Base-by-base conservation (phyloP, 441 rosid species). In the Cnidoscolus chayamansa region DNA sequence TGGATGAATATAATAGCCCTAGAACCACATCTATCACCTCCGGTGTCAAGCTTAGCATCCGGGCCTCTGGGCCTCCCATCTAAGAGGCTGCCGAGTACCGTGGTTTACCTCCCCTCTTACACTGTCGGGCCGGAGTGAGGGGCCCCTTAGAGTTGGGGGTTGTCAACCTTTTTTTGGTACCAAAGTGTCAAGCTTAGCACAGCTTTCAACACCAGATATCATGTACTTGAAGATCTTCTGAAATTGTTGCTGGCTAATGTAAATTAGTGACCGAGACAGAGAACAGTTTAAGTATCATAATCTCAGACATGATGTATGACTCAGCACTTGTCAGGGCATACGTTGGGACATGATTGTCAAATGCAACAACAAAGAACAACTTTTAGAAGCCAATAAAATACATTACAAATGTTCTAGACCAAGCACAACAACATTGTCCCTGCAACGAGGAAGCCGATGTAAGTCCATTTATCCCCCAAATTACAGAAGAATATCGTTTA, bases 371-470 rank as follows among this genome's bases (percentile, higher is more conserved):
- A 3, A 1, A 53, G 1, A 53, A 1, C 1, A 1, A 15, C 16
- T 53, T 53, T 53, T 16, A 53, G 56, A 53, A 19, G 20, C 25
- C 25, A 25, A 25, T 25, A 25, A 25, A 25, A 25, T 25, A 25
- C 25, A 25, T 25, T 56, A 92, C 96, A 68, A 53, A 92, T 25
- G 92, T 90, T 0, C 94, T 90, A 60, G 97, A 92, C 62, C 97
- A 94, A 11, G 96, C 96, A 11, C 94, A 90, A 81, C 96, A 90
- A 63, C 96, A 90, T 67, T 90, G 97, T 16, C 96, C 97, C 96
- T 92, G 81, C 32, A 72, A 57, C 19, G 47, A 68, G 45, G 25
- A 50, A 45, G 10, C 12, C 55, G 15, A 13, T 4, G 55, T 51
- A 51, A 13, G 6, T 15, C 56, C 7, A 53, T 53, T 53, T 15